phyloP scores from a whole-genome alignment of 1,139 yeast genomes.

The Zygoascus sp. region DNA sequence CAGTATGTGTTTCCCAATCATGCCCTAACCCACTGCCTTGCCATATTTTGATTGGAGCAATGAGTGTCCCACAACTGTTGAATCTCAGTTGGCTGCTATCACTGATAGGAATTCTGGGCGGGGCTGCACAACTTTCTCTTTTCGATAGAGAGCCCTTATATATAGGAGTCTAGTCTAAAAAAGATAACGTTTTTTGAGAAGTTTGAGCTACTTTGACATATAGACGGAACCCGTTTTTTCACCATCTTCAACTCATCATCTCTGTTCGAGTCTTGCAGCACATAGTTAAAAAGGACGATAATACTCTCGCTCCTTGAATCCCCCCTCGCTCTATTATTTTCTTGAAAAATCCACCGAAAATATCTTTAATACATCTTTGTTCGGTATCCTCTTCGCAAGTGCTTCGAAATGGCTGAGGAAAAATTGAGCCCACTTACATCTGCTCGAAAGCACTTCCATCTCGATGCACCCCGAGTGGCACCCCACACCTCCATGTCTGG shows the following conservation, averaged over 20 bases:
- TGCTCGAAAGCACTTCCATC: background rate
- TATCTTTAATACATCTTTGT: background rate
- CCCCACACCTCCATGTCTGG: constrained; percentile 22
- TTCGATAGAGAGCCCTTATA: background rate
- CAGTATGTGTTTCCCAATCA: background rate
- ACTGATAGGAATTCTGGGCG: background rate
- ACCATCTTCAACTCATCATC: too few species aligned
- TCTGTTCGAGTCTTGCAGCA: too few species aligned
- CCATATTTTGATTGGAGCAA: background rate
- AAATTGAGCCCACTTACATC: background rate
- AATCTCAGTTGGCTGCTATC: background rate
- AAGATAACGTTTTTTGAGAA: background rate
- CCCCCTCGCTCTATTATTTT: too few species aligned
- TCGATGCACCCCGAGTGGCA: constrained; percentile 9
- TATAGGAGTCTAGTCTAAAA: background rate
- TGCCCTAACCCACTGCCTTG: background rate
- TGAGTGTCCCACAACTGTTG: background rate
- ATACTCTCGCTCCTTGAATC: background rate
- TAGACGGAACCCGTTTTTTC: too few species aligned
- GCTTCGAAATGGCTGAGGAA: constrained; percentile 1
- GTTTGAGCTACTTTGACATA: too few species aligned
- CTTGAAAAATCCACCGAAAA: background rate
- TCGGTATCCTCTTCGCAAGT: background rate
- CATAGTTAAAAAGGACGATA: too few species aligned
- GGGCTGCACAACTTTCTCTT: background rate